Percentiles rank a stretch among this genome's conserved stretches.
Conservation (phyloP, 306 rosid species). For the Quercus agrifolia region DNA sequence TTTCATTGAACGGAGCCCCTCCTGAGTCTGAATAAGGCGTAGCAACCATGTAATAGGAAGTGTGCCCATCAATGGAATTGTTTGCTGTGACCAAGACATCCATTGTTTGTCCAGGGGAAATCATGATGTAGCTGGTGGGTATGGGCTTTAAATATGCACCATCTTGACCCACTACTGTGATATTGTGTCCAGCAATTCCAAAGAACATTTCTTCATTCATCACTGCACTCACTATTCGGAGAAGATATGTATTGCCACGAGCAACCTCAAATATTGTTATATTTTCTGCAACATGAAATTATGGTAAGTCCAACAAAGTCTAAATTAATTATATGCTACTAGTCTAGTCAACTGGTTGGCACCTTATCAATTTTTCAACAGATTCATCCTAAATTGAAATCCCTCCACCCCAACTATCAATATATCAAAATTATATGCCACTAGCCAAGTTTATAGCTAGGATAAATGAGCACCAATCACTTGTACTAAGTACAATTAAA, state of each 20-base stretch:
- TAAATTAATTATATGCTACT: no score
- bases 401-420: no score
- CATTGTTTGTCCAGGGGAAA: conserved; percentile 51
- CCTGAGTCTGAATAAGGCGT: conserved; percentile 13
- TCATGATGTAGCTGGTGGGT: conserved; percentile 25
- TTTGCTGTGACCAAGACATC: conserved; percentile 38
- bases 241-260: neutral
- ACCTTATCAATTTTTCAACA: no score
- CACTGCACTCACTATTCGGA: conserved; percentile 13
- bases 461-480: no score
- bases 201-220: conserved; percentile 47
- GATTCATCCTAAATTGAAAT: no score
- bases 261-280: conserved; percentile 16
- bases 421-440: no score
- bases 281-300: conserved; percentile 24
- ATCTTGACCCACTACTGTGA: conserved; percentile 34
- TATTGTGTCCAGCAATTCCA: conserved; percentile 32
- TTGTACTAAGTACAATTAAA: no score
- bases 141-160: conserved; percentile 39
- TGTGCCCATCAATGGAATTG: neutral
- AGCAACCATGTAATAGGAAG: conserved; percentile 33
- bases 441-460: no score
- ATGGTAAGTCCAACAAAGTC: neutral
- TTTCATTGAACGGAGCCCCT: neutral
- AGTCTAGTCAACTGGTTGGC: no score